Percentiles rank a stretch among this genome's conserved stretches.
Conservation (phyloP, 768 basidiomycete genomes). For the Leccinum fibrillosum region DNA sequence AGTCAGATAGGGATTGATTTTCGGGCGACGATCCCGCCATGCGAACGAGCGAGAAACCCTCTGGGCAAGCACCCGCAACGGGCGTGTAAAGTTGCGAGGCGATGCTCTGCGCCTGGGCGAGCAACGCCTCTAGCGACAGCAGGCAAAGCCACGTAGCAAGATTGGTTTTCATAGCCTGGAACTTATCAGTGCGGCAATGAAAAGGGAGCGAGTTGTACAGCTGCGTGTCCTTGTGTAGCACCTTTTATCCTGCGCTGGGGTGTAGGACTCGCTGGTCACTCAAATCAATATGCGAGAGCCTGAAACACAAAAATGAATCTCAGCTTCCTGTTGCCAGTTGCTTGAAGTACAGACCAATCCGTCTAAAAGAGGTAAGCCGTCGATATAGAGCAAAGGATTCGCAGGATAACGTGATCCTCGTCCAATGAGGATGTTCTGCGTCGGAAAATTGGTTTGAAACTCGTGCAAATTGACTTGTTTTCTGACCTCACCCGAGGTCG, state of each 20-base stretch:
- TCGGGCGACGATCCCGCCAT: slow-evolving; percentile 19
- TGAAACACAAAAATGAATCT: background rate
- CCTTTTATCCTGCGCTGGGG: background rate
- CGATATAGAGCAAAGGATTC: too few species aligned
- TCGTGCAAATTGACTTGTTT: too few species aligned
- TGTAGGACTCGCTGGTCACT: background rate
- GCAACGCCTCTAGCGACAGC: background rate
- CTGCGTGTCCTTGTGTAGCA: background rate
- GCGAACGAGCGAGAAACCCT: slow-evolving; percentile 27
- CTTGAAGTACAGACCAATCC: too few species aligned
- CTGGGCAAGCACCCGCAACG: slow-evolving; percentile 15
- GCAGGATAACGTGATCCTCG: too few species aligned
- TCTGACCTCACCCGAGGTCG: too few species aligned
- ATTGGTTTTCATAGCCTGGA: background rate
- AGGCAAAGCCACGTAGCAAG: slow-evolving; percentile 13
- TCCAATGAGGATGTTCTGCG: too few species aligned
- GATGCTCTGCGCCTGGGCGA: slow-evolving; percentile 18
- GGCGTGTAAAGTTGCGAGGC: slow-evolving; percentile 28
- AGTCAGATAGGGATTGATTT: slow-evolving; percentile 33
- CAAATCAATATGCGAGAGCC: background rate
- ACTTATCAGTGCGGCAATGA: background rate
- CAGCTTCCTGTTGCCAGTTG: background rate
- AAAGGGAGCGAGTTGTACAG: background rate
- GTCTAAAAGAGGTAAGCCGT: too few species aligned
- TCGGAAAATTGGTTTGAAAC: too few species aligned